Percentiles rank a stretch among this genome's conserved stretches.
Conservation (phyloP, 2,329 filamentous ascomycete genomes). For the Nannizzia gypsea region DNA sequence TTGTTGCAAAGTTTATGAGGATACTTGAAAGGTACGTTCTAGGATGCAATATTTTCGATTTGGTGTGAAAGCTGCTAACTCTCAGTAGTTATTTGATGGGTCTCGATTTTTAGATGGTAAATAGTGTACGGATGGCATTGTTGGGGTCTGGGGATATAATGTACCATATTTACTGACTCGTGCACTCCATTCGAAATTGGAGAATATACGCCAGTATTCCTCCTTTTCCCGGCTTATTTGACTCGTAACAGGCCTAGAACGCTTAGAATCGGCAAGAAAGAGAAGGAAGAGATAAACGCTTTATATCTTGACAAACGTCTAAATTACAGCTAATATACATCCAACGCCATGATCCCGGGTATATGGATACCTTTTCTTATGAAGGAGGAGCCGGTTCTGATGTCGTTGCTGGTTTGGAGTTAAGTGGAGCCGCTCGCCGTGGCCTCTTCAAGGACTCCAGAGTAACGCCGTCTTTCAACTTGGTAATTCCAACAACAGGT, state of each 20-base stretch:
- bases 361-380: background rate
- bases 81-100: slow-evolving; percentile 15
- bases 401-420: background rate
- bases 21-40: slow-evolving; percentile 72
- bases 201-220: background rate
- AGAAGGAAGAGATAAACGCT: background rate
- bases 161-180: background rate
- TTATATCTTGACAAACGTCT: background rate
- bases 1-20: slow-evolving; percentile 97
- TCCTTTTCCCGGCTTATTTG: too few relatives aligned
- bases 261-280: too few relatives aligned
- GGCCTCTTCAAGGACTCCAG: slow-evolving; percentile 73
- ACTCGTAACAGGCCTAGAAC: too few relatives aligned
- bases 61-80: background rate
- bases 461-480: slow-evolving; percentile 68
- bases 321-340: slow-evolving; percentile 5
- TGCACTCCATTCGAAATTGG: background rate
- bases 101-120: slow-evolving; percentile 12
- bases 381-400: background rate
- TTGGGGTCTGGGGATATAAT: background rate
- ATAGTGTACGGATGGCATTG: background rate
- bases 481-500: slow-evolving; percentile 83
- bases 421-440: slow-evolving; percentile 50
- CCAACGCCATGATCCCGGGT: background rate
- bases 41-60: background rate